Evolutionary conservation across 202 grass and related monocot species (phyloP), one percentile per base, ranked within the genome.

Genomic region (Digitaria exilis): DNA sequence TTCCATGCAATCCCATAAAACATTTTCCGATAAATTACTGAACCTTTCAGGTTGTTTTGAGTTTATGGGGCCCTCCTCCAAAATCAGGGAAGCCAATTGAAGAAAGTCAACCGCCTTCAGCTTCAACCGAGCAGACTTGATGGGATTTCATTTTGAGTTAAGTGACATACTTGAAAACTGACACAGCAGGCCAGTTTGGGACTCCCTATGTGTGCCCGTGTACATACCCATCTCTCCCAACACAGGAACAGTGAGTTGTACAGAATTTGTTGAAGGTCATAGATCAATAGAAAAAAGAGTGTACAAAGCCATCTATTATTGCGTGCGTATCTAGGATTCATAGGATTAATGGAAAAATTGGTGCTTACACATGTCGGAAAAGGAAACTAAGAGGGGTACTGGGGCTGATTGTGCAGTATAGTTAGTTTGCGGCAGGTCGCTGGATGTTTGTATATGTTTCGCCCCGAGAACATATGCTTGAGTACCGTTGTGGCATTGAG

Each of bases 21-120:
- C 77, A 25, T 21, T 60, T 58, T 57, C 52, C 25, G 24, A 74
- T 59, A 56, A 70, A 84, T 51, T 71, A 12, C 30, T 76, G 51
- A 30, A 85, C 82, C 46, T 91, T 84, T 71, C 71, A 97, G 94
- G 94, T 97, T 11, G 71, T 97, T 56, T 72, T 97, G 72, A 97
- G 94, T 78, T 81, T 94, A n/a, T 94, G 84, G 48, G 94, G 94
- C 2, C 94, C 94, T 63, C 89, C 89, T 80, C 19, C 88, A 78
- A 92, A 83, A 73, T 66, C 43, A 26, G 60, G 28, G 51, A 83
- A 64, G 19, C 50, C 45, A 34, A 42, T 62, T 21, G 85, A 62
- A 78, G 69, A 85, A 77, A 88, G 16, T 55, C 85, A 88, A 26
- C 28, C 85, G 34, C 18, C 81, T 73, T 80, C 58, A 13, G 34